A percentile compares a stretch with the other conserved stretches of the same genome.
Evolutionary conservation across 2,329 filamentous ascomycete genomes (phyloP).

Genomic region (Chaetomiaceae sp.): DNA sequence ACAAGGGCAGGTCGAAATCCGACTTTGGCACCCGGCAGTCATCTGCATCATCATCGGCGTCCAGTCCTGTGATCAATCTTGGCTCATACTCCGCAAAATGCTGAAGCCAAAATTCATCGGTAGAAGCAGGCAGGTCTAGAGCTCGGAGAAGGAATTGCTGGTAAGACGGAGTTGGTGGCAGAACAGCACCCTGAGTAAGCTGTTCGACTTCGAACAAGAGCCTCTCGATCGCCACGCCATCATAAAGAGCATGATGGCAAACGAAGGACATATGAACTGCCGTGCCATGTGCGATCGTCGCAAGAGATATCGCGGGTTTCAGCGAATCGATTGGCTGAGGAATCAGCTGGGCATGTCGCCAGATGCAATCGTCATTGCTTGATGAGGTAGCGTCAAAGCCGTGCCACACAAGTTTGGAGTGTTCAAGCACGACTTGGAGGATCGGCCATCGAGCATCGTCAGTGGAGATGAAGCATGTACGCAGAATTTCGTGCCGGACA

Average conservation of each 20-base stretch:
- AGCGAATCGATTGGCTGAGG: constrained; percentile 38
- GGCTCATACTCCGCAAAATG: constrained; percentile 47
- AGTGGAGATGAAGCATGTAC: constrained; percentile 69
- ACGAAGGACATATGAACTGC: constrained; percentile 40
- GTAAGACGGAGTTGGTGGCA: constrained; percentile 51
- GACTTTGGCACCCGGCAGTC: constrained; percentile 15
- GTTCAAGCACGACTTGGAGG: constrained; percentile 62
- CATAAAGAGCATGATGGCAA: constrained; percentile 79
- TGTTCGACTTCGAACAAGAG: constrained; percentile 66
- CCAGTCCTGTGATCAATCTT: constrained; percentile 12
- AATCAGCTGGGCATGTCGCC: constrained; percentile 36
- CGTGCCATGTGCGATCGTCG: constrained; percentile 31
- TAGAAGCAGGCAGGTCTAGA: constrained; percentile 39
- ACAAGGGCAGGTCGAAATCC: constrained; percentile 34
- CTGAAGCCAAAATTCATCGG: constrained; percentile 60
- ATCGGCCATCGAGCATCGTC: constrained; percentile 55
- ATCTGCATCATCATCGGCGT: background rate
- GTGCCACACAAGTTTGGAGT: constrained; percentile 38
- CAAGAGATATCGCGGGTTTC: constrained; percentile 41
- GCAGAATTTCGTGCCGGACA: constrained; percentile 65
- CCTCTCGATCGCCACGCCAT: constrained; percentile 67
- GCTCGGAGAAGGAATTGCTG: constrained; percentile 58
- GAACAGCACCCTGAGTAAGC: constrained; percentile 39
- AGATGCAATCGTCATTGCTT: constrained; percentile 32
- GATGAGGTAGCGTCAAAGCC: constrained; percentile 27